Evolutionary conservation across 768 basidiomycete genomes (phyloP), one percentile per base, ranked within the genome.

Genomic region (Mycena latifolia): DNA sequence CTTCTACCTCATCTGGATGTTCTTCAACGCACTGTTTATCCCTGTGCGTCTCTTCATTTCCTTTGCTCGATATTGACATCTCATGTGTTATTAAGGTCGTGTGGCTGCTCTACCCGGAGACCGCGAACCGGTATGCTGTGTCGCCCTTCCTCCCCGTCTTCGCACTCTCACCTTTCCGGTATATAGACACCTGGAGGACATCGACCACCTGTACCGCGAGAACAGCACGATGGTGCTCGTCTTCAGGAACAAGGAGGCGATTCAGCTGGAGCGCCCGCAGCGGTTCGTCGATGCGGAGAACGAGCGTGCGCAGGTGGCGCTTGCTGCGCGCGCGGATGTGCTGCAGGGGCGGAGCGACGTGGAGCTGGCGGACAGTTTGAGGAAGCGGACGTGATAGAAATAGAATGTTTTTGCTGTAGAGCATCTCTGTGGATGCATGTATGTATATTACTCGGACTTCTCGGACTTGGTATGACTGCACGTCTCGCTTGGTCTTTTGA

Each of bases 1-100:
- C 46, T 85, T 84, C 69, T 85, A 85, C 58, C 71, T 85, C 46
- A 84, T 86, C 53, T 86, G 84, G 84, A 79, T 77, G 62, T 76
- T 78, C 9, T 85, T 84, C 75, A 85, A 86, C 65, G 80, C 79
- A 18, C 55, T 77, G n/a, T 84, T 86, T 60, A 79, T 86, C 33
- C 84, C 84, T 10, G 83, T 85, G 71, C 10, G 82, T 70, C 29
- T 24, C 59, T 28, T 27, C 25, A 9, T 8, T 31, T 5, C 14
- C 22, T 1, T 10, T 25, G 9, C 15, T 8, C 7, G 7, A 22
- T n/a, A 14, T 31, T 31, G 22, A 7, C 25, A n/a, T 29, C 39
- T 46, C 31, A 50, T 29, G 27, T 31, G 11, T 18, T 45, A 18
- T 41, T 54, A 25, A 85, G 84, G 66, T 85, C 37, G 73, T 84